A percentile compares a stretch with the other conserved stretches of the same genome.
Evolutionary conservation across 306 rosid genomes (phyloP).

Genomic region (Rosa lucieae): DNA sequence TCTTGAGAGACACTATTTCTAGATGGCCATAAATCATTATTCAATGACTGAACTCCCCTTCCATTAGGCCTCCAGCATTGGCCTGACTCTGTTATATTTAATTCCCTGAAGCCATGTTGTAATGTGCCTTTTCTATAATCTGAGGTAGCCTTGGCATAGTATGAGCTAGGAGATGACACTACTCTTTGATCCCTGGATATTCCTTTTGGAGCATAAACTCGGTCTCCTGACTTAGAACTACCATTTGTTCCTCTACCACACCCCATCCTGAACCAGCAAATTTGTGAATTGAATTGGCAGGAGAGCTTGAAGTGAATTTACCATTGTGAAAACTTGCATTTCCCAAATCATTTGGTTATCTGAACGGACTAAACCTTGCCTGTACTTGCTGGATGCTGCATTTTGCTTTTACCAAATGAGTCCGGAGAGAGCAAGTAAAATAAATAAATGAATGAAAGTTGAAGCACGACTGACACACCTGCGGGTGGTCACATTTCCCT

Average conservation of each 20-base stretch:
- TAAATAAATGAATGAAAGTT: neutral
- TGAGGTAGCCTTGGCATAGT: neutral
- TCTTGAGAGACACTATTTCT: neutral
- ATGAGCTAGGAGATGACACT: neutral
- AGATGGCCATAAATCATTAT: conserved; percentile 6
- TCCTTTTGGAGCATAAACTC: neutral
- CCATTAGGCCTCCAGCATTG: neutral
- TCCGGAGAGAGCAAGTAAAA: neutral
- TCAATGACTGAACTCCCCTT: conserved; percentile 1
- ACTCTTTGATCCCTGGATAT: neutral
- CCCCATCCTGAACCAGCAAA: conserved; percentile 41
- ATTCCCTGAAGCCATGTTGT: neutral
- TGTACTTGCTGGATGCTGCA: conserved; percentile 13
- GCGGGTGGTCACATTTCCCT: neutral
- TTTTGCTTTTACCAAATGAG: conserved; percentile 1
- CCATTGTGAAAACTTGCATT: neutral
- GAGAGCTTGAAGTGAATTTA: neutral
- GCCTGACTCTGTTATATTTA: conserved; percentile 9
- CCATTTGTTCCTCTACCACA: conserved; percentile 29
- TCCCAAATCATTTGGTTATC: neutral
- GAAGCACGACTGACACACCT: conserved; percentile 18
- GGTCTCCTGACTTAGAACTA: neutral
- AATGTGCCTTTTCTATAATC: neutral
- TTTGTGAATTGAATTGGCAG: conserved; percentile 5
- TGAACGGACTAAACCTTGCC: conserved; percentile 1